Percentiles rank a stretch among this genome's conserved stretches.
phyloP scores from a whole-genome alignment of 768 basidiomycete species.

The Vararia minispora region DNA sequence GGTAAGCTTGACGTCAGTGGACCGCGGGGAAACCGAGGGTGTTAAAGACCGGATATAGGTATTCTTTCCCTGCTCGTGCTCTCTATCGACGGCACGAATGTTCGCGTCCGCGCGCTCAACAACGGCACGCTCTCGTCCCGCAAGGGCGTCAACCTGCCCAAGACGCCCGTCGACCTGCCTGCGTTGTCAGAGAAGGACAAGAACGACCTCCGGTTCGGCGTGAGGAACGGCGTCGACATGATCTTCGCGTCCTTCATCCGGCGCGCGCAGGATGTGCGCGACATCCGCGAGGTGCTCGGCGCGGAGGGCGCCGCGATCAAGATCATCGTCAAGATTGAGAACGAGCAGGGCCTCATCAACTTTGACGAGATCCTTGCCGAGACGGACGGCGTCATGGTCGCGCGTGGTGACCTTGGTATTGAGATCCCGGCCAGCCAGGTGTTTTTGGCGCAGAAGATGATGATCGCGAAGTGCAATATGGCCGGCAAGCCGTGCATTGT shows the following conservation, averaged over 20 bases:
- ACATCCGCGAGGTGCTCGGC: slow-evolving; percentile 89
- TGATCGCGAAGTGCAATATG: slow-evolving; percentile 99
- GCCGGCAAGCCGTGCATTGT: slow-evolving; percentile 97
- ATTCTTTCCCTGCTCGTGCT: slow-evolving; percentile 91
- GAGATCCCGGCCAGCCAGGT: slow-evolving; percentile 99
- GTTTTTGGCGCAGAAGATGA: slow-evolving; percentile 99
- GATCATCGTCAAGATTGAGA: slow-evolving; percentile 99
- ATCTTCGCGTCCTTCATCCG: slow-evolving; percentile 99
- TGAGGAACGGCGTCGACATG: slow-evolving; percentile 98
- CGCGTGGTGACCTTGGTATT: slow-evolving; percentile 97
- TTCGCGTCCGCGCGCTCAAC: slow-evolving; percentile 83
- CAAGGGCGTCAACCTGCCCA: slow-evolving; percentile 99
- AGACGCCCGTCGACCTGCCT: slow-evolving; percentile 95
- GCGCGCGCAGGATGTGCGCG: slow-evolving; percentile 83
- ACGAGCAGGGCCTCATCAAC: slow-evolving; percentile 97
- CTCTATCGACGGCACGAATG: slow-evolving; percentile 69
- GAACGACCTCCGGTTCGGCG: slow-evolving; percentile 87
- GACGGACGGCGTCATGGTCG: slow-evolving; percentile 99
- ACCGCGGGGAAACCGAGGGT: background rate
- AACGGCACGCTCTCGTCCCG: slow-evolving; percentile 87
- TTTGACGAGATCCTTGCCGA: slow-evolving; percentile 97
- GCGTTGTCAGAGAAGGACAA: slow-evolving; percentile 98
- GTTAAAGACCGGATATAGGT: slow-evolving; percentile 28
- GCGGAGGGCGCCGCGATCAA: slow-evolving; percentile 94
- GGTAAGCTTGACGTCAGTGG: slow-evolving; percentile 52